phyloP scores from a whole-genome alignment of 1,139 yeast genomes.

The Suhomyces coccinellae region DNA sequence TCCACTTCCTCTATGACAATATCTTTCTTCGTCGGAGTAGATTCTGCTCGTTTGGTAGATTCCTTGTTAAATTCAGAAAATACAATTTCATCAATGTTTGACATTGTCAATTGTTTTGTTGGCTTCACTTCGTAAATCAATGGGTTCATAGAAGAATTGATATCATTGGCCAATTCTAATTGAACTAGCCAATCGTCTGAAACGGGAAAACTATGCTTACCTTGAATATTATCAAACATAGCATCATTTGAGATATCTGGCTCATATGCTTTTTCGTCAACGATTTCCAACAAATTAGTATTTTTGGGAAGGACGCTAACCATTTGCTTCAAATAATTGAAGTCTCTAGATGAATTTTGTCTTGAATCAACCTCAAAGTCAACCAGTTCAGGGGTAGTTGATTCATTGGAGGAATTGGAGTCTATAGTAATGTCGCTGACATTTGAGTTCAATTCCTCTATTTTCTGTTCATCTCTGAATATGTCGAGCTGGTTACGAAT shows the following conservation, averaged over 20 bases:
- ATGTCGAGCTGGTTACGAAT: conserved; percentile 27
- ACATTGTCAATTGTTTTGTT: conserved; percentile 25
- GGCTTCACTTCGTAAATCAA: conserved; percentile 20
- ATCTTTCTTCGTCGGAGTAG: neutral
- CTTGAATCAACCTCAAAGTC: conserved; percentile 13
- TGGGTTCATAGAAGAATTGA: conserved; percentile 50
- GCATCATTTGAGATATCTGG: conserved; percentile 49
- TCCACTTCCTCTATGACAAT: conserved; percentile 15
- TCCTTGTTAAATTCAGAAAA: conserved; percentile 51
- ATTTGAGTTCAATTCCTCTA: conserved; percentile 23
- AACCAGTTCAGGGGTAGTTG: conserved; percentile 11
- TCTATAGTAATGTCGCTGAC: conserved; percentile 36
- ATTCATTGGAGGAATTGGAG: conserved; percentile 19
- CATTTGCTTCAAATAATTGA: conserved; percentile 38
- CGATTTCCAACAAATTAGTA: conserved; percentile 40
- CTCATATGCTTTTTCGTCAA: conserved; percentile 67
- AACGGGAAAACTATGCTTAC: conserved; percentile 43
- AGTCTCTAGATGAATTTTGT: conserved; percentile 19
- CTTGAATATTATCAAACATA: conserved; percentile 34
- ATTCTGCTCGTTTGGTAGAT: conserved; percentile 12
- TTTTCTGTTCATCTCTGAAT: conserved; percentile 22
- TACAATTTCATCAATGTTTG: conserved; percentile 49
- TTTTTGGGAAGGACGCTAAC: conserved; percentile 34
- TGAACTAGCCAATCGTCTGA: conserved; percentile 67
- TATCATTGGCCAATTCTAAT: conserved; percentile 54